These are phyloP conservation scores for Eucalyptus polybractea DNA, from an alignment of 345 rosid genomes.

Conservation along the genomic window DNA sequence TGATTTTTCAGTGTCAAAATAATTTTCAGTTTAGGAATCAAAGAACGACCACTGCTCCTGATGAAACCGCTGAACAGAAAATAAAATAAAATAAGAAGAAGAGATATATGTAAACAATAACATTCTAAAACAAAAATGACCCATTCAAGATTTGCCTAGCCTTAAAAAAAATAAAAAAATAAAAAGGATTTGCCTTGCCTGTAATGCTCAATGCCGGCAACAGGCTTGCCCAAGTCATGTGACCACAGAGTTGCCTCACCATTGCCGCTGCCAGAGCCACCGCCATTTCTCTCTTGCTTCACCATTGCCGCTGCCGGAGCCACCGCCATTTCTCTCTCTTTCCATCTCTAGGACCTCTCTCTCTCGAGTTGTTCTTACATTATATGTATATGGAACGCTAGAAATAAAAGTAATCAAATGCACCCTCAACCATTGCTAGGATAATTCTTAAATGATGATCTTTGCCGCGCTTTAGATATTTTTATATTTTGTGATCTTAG, in stretches of 20 bases:
- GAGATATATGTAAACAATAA: neutral
- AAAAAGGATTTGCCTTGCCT: neutral
- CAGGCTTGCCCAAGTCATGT: fast-evolving
- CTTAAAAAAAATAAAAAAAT: too few species aligned
- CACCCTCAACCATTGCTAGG: neutral
- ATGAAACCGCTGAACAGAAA: neutral
- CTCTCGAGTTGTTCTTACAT: neutral
- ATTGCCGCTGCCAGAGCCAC: fast-evolving
- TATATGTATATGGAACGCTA: neutral
- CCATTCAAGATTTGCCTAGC: too few species aligned
- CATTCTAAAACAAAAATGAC: neutral
- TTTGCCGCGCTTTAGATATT: neutral
- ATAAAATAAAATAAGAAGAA: neutral
- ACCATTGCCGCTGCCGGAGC: neutral
- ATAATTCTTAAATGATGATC: neutral
- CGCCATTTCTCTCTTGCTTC: neutral
- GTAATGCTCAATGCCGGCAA: neutral
- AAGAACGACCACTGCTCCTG: neutral
- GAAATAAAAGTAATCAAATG: neutral
- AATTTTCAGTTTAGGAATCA: neutral
- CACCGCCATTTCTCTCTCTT: neutral
- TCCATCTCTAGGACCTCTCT: neutral
- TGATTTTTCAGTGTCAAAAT: neutral
- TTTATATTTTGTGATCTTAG: neutral
- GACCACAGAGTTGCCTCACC: neutral